Evolutionary conservation across 108 stramenopile genomes (phyloP).

Genomic region (Asterionellopsis glacialis): DNA sequence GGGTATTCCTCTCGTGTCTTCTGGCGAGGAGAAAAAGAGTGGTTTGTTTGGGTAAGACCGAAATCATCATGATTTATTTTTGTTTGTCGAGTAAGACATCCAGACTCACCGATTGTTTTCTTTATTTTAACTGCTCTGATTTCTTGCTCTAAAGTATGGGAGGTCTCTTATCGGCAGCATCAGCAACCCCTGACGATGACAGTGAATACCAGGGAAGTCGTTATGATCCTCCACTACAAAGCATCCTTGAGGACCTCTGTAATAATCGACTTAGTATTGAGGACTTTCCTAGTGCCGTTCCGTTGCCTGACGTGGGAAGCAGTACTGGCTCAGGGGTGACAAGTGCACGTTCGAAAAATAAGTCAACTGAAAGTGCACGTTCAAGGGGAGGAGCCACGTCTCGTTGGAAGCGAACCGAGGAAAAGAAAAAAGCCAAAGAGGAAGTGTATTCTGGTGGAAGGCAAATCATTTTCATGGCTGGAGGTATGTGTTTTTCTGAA

Average conservation of each 20-base stretch:
- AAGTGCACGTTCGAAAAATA: conserved; percentile 10
- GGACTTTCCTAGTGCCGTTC: conserved; percentile 85
- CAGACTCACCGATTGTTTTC: neutral
- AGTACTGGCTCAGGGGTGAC: conserved; percentile 9
- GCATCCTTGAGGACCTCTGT: conserved; percentile 59
- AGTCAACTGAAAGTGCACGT: conserved; percentile 11
- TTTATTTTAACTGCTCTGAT: neutral
- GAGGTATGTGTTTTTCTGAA: conserved; percentile 86
- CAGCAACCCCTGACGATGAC: conserved; percentile 43
- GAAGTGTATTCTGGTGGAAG: conserved; percentile 54
- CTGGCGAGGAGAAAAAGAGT: conserved; percentile 18
- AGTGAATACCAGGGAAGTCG: conserved; percentile 80
- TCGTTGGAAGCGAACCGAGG: conserved; percentile 36
- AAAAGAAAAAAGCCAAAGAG: conserved; percentile 21
- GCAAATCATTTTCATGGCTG: conserved; percentile 83
- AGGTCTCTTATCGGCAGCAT: neutral
- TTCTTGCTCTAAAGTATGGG: too few relatives aligned
- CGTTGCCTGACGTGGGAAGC: conserved; percentile 57
- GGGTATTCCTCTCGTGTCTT: conserved; percentile 60
- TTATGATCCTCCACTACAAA: conserved; percentile 70
- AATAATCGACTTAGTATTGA: conserved; percentile 63
- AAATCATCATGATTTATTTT: neutral
- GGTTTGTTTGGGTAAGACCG: conserved; percentile 17
- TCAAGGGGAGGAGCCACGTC: conserved; percentile 25
- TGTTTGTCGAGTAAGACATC: neutral